Percentiles rank a stretch among this genome's conserved stretches.
Evolutionary conservation across 169 alveolate genomes (phyloP).

Genomic region (Eimeria falciformis): DNA sequence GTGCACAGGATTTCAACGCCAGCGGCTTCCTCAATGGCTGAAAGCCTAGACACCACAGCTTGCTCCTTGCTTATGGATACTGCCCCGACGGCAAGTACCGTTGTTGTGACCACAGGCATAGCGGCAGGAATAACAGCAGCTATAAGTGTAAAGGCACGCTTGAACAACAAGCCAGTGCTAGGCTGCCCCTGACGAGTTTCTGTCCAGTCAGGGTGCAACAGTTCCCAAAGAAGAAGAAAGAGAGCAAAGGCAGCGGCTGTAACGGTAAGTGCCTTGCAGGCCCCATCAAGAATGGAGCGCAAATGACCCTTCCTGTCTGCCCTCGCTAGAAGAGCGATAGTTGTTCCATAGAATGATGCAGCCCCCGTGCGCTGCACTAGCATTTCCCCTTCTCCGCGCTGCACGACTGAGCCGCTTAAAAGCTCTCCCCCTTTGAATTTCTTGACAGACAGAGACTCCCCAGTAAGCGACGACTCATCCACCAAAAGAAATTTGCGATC

Average conservation of each 20-base stretch:
- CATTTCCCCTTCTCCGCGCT: constrained; percentile 81
- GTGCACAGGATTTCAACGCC: constrained; percentile 91
- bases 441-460: constrained; percentile 88
- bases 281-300: constrained; percentile 69
- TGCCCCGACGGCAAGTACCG: constrained; percentile 88
- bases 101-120: constrained; percentile 88
- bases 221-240: constrained; percentile 75
- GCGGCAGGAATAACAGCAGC: constrained; percentile 80
- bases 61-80: constrained; percentile 85
- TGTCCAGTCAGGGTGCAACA: constrained; percentile 74
- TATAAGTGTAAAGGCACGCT: constrained; percentile 74
- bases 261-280: constrained; percentile 61
- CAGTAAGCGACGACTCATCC: constrained; percentile 92
- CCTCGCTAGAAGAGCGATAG: constrained; percentile 82
- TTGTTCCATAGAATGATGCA: constrained; percentile 84
- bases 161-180: constrained; percentile 45
- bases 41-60: constrained; percentile 87
- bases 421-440: constrained; percentile 82
- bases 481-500: constrained; percentile 84
- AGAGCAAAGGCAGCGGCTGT: constrained; percentile 73
- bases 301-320: constrained; percentile 76
- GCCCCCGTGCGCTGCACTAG: constrained; percentile 83
- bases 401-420: constrained; percentile 81
- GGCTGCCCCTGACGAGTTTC: constrained; percentile 24
- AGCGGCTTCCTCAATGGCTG: constrained; percentile 89